Percentiles rank a stretch among this genome's conserved stretches.
Conservation (phyloP, 495 filamentous ascomycete genomes). For the Penicillium bovifimosum region DNA sequence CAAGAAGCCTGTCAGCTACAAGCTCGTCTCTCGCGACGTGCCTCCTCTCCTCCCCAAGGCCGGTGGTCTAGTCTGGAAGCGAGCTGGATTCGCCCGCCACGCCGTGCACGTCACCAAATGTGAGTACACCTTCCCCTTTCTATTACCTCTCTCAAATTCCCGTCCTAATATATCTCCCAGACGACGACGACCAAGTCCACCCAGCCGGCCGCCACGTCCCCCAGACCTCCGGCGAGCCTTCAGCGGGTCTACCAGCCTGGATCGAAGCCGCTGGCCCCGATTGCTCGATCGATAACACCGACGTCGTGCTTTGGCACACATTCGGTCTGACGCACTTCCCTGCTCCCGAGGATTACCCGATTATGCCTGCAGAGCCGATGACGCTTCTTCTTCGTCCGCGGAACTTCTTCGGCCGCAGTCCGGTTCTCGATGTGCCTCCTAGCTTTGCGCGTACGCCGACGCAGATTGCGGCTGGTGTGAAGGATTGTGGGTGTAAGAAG, state of each 20-base stretch:
- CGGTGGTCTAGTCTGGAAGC: slow-evolving; percentile 85
- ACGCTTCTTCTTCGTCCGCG: slow-evolving; percentile 75
- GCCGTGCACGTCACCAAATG: slow-evolving; percentile 91
- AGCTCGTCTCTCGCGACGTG: slow-evolving; percentile 83
- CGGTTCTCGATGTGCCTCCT: slow-evolving; percentile 81
- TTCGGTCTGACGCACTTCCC: slow-evolving; percentile 94
- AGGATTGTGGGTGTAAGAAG: slow-evolving; percentile 40
- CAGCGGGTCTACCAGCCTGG: slow-evolving; percentile 75
- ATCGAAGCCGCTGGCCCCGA: slow-evolving; percentile 61
- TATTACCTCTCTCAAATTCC: too few species aligned
- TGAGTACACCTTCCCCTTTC: slow-evolving; percentile 38
- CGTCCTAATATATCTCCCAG: slow-evolving; percentile 34
- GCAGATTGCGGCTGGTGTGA: slow-evolving; percentile 51
- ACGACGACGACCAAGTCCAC: slow-evolving; percentile 80
- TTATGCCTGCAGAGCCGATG: slow-evolving; percentile 94
- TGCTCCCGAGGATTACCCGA: slow-evolving; percentile 84
- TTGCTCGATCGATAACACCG: slow-evolving; percentile 71
- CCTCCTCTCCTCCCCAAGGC: slow-evolving; percentile 76
- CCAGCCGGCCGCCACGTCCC: slow-evolving; percentile 92
- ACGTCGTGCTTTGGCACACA: slow-evolving; percentile 94
- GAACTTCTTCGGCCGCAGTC: slow-evolving; percentile 84
- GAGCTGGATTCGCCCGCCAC: slow-evolving; percentile 85
- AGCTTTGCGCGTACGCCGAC: slow-evolving; percentile 71
- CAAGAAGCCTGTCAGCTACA: slow-evolving; percentile 83
- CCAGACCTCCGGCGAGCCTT: slow-evolving; percentile 83